These are phyloP conservation scores for Colletotrichum liaoningense DNA, from an alignment of 2,329 filamentous ascomycete genomes.

Conservation along the genomic window DNA sequence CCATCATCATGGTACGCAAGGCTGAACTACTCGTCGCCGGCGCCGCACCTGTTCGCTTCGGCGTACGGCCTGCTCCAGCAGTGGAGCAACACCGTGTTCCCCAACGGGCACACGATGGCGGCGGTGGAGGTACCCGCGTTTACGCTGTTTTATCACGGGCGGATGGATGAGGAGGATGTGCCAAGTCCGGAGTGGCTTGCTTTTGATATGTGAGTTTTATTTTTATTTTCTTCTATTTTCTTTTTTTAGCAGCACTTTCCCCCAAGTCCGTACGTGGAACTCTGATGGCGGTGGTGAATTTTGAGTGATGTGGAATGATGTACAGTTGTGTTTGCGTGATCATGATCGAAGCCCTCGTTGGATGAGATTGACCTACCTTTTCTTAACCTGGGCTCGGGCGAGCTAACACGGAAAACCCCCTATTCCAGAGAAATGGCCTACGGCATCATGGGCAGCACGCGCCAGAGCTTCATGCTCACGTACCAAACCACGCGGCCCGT, in stretches of 20 bases:
- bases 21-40: slow-evolving; percentile 59
- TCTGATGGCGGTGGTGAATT: too few species aligned
- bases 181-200: slow-evolving; percentile 64
- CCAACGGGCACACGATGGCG: slow-evolving; percentile 60
- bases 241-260: too few species aligned
- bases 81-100: slow-evolving; percentile 63
- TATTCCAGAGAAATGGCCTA: slow-evolving; percentile 60
- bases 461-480: slow-evolving; percentile 57
- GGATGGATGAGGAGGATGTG: slow-evolving; percentile 51
- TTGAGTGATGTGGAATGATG: too few species aligned
- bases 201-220: slow-evolving; percentile 54
- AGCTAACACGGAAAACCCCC: not conserved
- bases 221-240: too few species aligned
- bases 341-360: too few species aligned
- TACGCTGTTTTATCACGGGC: slow-evolving; percentile 62
- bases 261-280: too few species aligned
- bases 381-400: too few species aligned
- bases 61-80: slow-evolving; percentile 58
- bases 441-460: slow-evolving; percentile 59
- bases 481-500: slow-evolving; percentile 58
- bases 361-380: too few species aligned
- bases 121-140: slow-evolving; percentile 57
- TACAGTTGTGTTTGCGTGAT: too few species aligned
- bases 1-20: not conserved
- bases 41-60: slow-evolving; percentile 61